A percentile compares a stretch with the other conserved stretches of the same genome.
phyloP scores from a whole-genome alignment of 345 rosid species.

The Salix viminalis region DNA sequence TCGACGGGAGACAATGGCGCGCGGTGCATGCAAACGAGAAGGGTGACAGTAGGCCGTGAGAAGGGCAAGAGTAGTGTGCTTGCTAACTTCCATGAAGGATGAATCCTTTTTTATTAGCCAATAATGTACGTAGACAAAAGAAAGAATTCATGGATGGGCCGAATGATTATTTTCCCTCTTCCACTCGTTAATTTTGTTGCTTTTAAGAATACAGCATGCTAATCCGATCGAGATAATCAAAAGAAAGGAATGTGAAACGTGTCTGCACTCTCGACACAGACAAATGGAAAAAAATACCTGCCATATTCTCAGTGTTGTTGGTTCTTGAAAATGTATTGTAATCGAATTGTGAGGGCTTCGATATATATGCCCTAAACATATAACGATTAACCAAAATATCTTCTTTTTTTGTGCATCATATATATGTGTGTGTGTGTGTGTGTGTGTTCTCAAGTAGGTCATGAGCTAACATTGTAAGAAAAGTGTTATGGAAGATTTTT shows the following conservation, averaged over 20 bases:
- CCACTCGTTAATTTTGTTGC: conserved; percentile 26
- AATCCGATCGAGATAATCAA: conserved; percentile 13
- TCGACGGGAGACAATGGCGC: too few species aligned
- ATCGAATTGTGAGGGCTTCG: too few species aligned
- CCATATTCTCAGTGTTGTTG: background rate
- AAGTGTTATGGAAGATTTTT: too few species aligned
- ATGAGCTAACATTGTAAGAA: too few species aligned
- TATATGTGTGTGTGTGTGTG: too few species aligned
- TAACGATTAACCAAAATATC: too few species aligned
- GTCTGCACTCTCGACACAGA: conserved; percentile 36
- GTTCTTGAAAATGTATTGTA: too few species aligned
- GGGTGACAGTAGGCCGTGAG: conserved; percentile 19
- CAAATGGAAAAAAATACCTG: conserved; percentile 40
- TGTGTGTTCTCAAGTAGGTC: too few species aligned
- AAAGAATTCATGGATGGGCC: conserved; percentile 34
- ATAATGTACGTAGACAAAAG: conserved; percentile 27
- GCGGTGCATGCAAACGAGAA: background rate
- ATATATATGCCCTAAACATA: too few species aligned
- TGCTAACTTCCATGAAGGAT: conserved; percentile 2
- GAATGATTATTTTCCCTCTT: conserved; percentile 1
- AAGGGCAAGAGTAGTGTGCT: background rate
- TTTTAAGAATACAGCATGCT: conserved; percentile 1
- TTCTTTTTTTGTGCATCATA: too few species aligned
- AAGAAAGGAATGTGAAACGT: conserved; percentile 25
- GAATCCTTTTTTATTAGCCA: background rate